These are phyloP conservation scores for Wickerhamomyces strasburgensis DNA, from an alignment of 805 yeast genomes.

Conservation along the genomic window DNA sequence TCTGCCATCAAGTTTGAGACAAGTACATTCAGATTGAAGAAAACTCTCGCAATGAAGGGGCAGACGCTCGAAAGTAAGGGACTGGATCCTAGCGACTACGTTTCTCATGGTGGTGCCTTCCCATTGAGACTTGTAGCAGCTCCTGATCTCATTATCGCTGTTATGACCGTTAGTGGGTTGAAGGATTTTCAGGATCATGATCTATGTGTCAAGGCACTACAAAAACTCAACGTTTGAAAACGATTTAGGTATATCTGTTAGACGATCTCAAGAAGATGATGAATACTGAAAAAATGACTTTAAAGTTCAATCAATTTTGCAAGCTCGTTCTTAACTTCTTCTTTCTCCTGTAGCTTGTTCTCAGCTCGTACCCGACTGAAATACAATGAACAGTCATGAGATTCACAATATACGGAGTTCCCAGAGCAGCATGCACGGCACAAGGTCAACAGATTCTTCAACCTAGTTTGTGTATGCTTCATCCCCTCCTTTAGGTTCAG, in stretches of 20 bases:
- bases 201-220: constrained; percentile 37
- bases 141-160: constrained; percentile 36
- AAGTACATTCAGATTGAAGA: constrained; percentile 45
- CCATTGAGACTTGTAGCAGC: constrained; percentile 36
- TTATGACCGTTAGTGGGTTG: constrained; percentile 52
- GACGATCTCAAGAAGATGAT: too few relatives aligned
- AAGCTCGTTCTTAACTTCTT: constrained; percentile 6
- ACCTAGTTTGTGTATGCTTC: constrained; percentile 24
- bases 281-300: background rate
- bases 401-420: constrained; percentile 41
- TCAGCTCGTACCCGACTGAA: constrained; percentile 45
- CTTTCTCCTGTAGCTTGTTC: constrained; percentile 25
- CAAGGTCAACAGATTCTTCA: constrained; percentile 26
- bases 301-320: constrained; percentile 10
- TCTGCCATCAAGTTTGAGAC: constrained; percentile 43
- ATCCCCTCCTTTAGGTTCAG: constrained; percentile 27
- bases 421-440: constrained; percentile 35
- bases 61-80: constrained; percentile 35
- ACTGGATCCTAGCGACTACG: constrained; percentile 39
- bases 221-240: too few relatives aligned
- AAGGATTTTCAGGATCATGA: constrained; percentile 51
- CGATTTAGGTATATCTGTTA: too few relatives aligned
- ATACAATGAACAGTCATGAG: constrained; percentile 62
- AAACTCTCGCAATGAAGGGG: constrained; percentile 33
- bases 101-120: constrained; percentile 53